Evolutionary conservation across 768 basidiomycete species (phyloP).

Genomic region (Suillus subaureus): DNA sequence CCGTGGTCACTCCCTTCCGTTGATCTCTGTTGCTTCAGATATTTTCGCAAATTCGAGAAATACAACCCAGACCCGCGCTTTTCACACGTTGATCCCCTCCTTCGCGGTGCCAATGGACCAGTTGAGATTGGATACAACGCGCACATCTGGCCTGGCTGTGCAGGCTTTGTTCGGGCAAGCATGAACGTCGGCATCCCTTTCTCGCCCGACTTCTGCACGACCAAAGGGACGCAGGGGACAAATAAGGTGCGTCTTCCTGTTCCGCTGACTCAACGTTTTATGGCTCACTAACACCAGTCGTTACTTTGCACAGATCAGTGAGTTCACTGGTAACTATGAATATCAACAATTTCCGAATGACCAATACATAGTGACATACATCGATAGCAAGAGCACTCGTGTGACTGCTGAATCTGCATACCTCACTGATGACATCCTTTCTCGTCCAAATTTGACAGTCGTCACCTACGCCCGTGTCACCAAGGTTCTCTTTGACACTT

Average conservation of each 20-base stretch:
- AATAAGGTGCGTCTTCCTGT: constrained; percentile 48
- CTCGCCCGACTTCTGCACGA: constrained; percentile 58
- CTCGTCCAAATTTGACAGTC: constrained; percentile 24
- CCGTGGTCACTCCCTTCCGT: background rate
- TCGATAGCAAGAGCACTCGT: constrained; percentile 21
- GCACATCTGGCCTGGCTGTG: constrained; percentile 44
- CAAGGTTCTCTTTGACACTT: constrained; percentile 11
- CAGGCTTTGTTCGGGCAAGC: constrained; percentile 57
- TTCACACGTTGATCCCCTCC: constrained; percentile 47
- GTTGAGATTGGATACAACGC: constrained; percentile 62
- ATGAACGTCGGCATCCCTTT: constrained; percentile 51
- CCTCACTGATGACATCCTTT: constrained; percentile 22
- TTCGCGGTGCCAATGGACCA: constrained; percentile 56
- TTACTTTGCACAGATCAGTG: background rate
- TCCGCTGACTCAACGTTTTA: background rate
- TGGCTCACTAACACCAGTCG: background rate
- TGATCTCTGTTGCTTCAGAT: constrained; percentile 40
- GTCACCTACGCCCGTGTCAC: constrained; percentile 10
- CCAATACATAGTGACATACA: constrained; percentile 6
- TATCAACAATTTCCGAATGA: background rate
- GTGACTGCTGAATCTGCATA: constrained; percentile 26
- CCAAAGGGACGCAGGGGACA: constrained; percentile 58
- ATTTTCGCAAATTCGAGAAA: constrained; percentile 69
- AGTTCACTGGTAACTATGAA: background rate
- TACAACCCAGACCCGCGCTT: constrained; percentile 53